Conservation (phyloP, 2,329 filamentous ascomycete genomes). For the Didymella exigua region DNA sequence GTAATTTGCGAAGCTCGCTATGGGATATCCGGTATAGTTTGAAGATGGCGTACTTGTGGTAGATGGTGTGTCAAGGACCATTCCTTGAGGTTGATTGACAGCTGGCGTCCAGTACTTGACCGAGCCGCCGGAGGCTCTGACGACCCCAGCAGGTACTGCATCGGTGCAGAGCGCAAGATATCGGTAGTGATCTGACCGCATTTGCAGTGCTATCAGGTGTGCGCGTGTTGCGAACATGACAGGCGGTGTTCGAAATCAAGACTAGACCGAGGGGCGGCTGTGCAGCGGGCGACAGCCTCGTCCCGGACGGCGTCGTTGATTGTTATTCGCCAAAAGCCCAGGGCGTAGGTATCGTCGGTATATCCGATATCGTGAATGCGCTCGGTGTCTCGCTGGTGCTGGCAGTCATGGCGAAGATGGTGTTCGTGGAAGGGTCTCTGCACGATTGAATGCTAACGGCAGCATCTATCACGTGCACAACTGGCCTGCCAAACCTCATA, state of each 20-base stretch:
- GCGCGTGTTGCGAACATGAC: not conserved
- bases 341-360: not conserved
- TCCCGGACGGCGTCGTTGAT: not conserved
- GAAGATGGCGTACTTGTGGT: not conserved
- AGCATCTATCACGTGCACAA: conserved; percentile 14
- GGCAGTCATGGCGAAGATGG: conserved; percentile 9
- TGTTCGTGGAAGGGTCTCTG: conserved; percentile 13
- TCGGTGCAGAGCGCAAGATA: not conserved
- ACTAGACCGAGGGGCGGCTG: conserved; percentile 30
- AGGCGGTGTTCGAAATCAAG: conserved; percentile 11
- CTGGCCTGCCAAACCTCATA: not conserved
- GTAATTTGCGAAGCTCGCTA: not conserved
- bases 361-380: not conserved
- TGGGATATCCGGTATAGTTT: not conserved
- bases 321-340: not conserved
- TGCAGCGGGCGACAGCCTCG: conserved; percentile 14
- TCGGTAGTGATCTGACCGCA: too few species aligned
- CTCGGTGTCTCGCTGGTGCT: not conserved
- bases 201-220: not conserved
- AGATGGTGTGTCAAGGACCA: not conserved
- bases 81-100: not conserved
- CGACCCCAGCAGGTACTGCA: not conserved
- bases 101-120: not conserved
- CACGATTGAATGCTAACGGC: not conserved
- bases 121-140: not conserved